Conservation (phyloP, 75 land plant genomes). For the Cupressus sempervirens region DNA sequence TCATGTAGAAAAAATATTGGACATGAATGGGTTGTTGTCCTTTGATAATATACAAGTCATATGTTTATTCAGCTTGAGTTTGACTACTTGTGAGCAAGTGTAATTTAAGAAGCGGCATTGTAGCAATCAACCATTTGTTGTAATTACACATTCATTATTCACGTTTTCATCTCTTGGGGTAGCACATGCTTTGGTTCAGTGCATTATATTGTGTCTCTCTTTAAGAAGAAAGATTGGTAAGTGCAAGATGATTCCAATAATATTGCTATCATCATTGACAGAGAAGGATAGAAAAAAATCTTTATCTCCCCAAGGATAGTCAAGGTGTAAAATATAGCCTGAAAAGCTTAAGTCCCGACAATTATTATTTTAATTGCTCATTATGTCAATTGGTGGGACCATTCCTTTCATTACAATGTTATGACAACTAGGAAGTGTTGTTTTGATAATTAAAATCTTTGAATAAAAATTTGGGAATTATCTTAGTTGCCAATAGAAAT, state of each 20-base stretch:
- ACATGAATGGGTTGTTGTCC: background rate
- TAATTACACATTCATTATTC: background rate
- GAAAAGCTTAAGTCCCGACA: too few relatives aligned
- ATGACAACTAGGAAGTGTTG: too few relatives aligned
- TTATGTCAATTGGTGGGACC: too few relatives aligned
- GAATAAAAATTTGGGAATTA: too few relatives aligned
- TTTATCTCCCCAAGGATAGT: background rate
- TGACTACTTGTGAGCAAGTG: background rate
- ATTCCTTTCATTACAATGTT: too few relatives aligned
- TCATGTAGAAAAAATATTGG: background rate
- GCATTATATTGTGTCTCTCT: background rate
- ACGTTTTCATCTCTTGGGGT: background rate
- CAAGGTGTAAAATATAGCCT: background rate
- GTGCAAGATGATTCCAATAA: background rate
- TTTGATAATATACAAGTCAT: background rate
- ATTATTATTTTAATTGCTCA: too few relatives aligned
- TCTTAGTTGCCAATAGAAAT: too few relatives aligned
- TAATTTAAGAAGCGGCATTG: background rate
- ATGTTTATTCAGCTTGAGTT: background rate
- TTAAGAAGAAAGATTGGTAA: background rate
- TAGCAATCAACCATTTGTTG: background rate
- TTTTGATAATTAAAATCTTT: too few relatives aligned
- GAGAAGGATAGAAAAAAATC: background rate
- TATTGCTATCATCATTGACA: background rate
- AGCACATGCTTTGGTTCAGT: background rate